Evolutionary conservation across 2,329 filamentous ascomycete species (phyloP), one percentile per base, ranked within the genome.

Genomic region (Purpureocillium takamizusanense): DNA sequence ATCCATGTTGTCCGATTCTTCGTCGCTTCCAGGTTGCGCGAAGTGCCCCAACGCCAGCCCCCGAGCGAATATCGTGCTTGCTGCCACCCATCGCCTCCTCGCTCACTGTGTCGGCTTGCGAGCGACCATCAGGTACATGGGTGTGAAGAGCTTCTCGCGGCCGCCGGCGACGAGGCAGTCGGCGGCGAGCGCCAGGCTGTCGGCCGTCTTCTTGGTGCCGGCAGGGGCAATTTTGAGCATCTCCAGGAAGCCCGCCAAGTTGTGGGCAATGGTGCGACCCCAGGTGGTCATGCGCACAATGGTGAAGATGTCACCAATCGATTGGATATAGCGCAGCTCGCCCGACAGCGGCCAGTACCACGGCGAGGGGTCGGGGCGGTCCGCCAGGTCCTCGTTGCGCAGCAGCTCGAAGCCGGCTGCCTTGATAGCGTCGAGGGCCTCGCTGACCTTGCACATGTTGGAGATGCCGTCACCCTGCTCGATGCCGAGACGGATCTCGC

Each of bases 121-220:
- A 44, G 79, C 90, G 42, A 95, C 78, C 86, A 95, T 95, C 56
- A 97, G 70, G 67, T 95, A 95, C 90, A 97, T 97, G 40, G 90
- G 90, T 2, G 90, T 97, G 67, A 97, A 97, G n/a, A 97, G 75
- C 62, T 94, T 85, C 68, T 89, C 74, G 60, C 79, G 77, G 28
- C 81, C 90, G 63, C 90, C 90, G 35, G 85, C 86, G 16, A 95
- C 89, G 37, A 97, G 70, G 52, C 78, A 84, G 62, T 95, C 89
- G 10, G 78, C 88, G 25, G 86, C 89, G 42, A 80, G 56, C 6
- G 84, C 88, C 53, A 97, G 66, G 54, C 84, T 88, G 64, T 95
- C 84, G 10, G 88, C 89, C n/a, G 88, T 95, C 78, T 94, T 95
- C 67, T 87, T 86, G 35, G 88, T 94, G 35, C 90, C 90, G 38